phyloP scores from a whole-genome alignment of 2,329 filamentous ascomycete genomes.

The Coniochaeta sp. region DNA sequence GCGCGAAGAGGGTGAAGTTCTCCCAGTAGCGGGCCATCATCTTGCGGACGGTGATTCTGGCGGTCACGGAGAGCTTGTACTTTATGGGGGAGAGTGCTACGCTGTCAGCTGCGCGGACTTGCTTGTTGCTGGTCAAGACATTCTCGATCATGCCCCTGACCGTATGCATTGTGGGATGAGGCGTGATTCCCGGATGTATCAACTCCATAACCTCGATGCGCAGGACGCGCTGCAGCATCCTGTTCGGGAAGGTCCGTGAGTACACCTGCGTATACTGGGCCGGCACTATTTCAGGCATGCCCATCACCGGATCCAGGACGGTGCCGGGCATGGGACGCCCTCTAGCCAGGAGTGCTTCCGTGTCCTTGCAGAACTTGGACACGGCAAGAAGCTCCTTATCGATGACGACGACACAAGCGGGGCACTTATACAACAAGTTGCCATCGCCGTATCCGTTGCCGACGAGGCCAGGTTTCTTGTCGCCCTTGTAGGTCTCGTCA shows the following conservation, averaged over 20 bases:
- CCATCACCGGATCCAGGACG: slow-evolving; percentile 45
- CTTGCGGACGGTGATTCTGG: slow-evolving; percentile 45
- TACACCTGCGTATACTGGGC: slow-evolving; percentile 7
- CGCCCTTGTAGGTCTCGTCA: slow-evolving; percentile 25
- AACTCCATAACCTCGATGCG: slow-evolving; percentile 33
- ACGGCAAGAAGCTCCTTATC: slow-evolving; percentile 54
- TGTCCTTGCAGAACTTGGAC: slow-evolving; percentile 53
- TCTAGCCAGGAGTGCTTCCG: slow-evolving; percentile 36
- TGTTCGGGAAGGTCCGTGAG: slow-evolving; percentile 48
- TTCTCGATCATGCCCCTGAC: slow-evolving; percentile 44
- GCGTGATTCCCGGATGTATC: slow-evolving; percentile 19
- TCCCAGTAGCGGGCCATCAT: slow-evolving; percentile 69
- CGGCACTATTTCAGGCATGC: slow-evolving; percentile 34
- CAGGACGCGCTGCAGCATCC: slow-evolving; percentile 42
- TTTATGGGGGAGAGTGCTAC: slow-evolving; percentile 11
- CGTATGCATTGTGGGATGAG: slow-evolving; percentile 37
- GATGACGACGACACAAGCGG: slow-evolving; percentile 40
- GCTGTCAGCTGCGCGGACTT: slow-evolving; percentile 34
- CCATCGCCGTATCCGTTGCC: slow-evolving; percentile 57
- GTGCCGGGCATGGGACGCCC: slow-evolving; percentile 61
- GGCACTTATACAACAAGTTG: slow-evolving; percentile 43
- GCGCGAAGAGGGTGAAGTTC: slow-evolving; percentile 56
- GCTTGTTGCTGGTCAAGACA: slow-evolving; percentile 27
- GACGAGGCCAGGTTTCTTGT: slow-evolving; percentile 22
- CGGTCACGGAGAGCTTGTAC: slow-evolving; percentile 16